These are phyloP conservation scores for Tylopilus rubrobrunneus DNA, from an alignment of 768 basidiomycete genomes.

Conservation along the genomic window DNA sequence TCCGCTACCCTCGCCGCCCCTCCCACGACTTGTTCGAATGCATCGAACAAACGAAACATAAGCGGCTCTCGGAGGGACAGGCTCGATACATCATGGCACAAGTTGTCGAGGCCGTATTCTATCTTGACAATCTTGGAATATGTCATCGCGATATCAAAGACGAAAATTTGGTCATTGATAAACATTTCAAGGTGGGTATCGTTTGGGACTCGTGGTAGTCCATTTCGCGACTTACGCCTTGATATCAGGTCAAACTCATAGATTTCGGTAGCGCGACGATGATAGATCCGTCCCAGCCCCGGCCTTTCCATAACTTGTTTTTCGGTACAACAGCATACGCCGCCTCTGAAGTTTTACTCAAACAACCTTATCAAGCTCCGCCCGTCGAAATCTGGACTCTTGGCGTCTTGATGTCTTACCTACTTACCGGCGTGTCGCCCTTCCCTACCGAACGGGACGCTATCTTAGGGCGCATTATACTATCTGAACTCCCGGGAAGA, in stretches of 20 bases:
- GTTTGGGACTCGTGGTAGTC: background rate
- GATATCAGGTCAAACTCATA: constrained; percentile 79
- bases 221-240: constrained; percentile 10
- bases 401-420: constrained; percentile 90
- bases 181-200: constrained; percentile 54
- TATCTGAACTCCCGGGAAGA: constrained; percentile 39
- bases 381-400: constrained; percentile 97
- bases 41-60: constrained; percentile 82
- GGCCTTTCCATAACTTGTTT: constrained; percentile 72
- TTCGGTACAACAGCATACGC: constrained; percentile 97
- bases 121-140: constrained; percentile 79
- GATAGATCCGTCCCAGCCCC: constrained; percentile 56
- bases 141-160: constrained; percentile 97
- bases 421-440: constrained; percentile 89
- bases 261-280: constrained; percentile 92
- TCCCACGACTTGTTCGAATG: constrained; percentile 95
- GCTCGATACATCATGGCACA: constrained; percentile 84
- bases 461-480: constrained; percentile 58
- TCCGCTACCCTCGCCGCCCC: constrained; percentile 60
- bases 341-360: constrained; percentile 87
- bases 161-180: constrained; percentile 85
- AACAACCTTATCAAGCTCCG: constrained; percentile 84
- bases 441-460: constrained; percentile 86
- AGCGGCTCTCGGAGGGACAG: constrained; percentile 71
- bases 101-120: constrained; percentile 79